Percentiles rank a stretch among this genome's conserved stretches.
Evolutionary conservation across 169 alveolate genomes (phyloP).

Genomic region (Pseudocohnilembus persalinus): DNA sequence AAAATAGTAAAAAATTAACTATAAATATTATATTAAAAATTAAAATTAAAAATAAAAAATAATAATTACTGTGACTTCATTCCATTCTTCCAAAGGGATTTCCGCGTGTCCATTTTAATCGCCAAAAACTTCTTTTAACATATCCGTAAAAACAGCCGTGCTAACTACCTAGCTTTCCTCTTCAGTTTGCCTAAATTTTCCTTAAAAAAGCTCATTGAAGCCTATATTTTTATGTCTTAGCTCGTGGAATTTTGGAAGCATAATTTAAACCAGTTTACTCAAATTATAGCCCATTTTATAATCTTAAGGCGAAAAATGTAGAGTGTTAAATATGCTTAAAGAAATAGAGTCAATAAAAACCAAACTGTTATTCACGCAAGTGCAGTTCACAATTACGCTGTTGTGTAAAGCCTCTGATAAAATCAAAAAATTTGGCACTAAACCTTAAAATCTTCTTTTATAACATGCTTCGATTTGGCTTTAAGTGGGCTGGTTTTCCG

Average conservation of each 20-base stretch:
- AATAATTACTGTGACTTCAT: neutral
- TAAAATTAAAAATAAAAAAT: no score
- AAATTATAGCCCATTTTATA: slow-evolving; percentile 34
- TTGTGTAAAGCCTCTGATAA: slow-evolving; percentile 34
- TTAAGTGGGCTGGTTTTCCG: slow-evolving; percentile 5
- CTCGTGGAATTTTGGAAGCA: neutral
- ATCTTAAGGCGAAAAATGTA: slow-evolving; percentile 41
- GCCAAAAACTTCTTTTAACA: neutral
- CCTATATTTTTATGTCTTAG: neutral
- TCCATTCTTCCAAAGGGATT: slow-evolving; percentile 3
- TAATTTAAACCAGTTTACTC: neutral
- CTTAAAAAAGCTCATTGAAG: slow-evolving; percentile 33
- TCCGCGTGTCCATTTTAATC: neutral
- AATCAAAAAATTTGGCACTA: slow-evolving; percentile 44
- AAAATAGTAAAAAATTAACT: no score
- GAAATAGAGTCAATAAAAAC: slow-evolving; percentile 63
- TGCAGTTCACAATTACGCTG: slow-evolving; percentile 43
- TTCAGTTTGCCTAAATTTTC: slow-evolving; percentile 12
- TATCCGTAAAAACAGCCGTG: neutral
- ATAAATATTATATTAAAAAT: no score
- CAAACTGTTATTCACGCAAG: slow-evolving; percentile 53
- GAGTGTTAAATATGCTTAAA: slow-evolving; percentile 45
- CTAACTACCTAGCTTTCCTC: neutral
- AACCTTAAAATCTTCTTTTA: slow-evolving; percentile 35
- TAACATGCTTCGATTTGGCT: slow-evolving; percentile 16